Evolutionary conservation across 2,329 filamentous ascomycete species (phyloP), one percentile per base, ranked within the genome.

Genomic region (Beauveria sp.): DNA sequence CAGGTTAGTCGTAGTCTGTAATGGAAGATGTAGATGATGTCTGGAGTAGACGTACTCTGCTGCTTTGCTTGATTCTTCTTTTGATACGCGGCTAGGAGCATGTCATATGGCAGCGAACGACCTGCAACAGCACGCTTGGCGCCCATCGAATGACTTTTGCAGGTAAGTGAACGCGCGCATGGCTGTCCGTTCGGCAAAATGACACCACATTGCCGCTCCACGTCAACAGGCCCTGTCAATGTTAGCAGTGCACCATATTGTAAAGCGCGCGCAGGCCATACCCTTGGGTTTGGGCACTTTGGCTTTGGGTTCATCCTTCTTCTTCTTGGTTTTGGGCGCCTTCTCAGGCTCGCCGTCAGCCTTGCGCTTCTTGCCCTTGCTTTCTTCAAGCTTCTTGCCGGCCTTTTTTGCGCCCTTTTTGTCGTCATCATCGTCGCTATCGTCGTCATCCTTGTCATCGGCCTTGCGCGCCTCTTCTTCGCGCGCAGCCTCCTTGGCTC

Each of bases 1-100:
- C 68, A 45, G 67, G 67, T 56, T 40, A 54, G 53, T 9, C 49
- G 43, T 12, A 22, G 5, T 10, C 34, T 20, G 12, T 5, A 16
- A 30, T 24, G n/a, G 46, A 14, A 20, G 34, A 2, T 28, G 30
- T 22, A 10, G 26, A 6, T 26, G 16, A 43, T 40, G 52, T 28
- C 14, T 38, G 30, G n/a, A 24, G 20, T 3, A 12, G 26, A 82
- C 88, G 77, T 81, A 93, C 91, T 96, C 75, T 98, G 95, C 77
- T 96, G 91, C 71, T 96, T 96, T 24, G 95, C 95, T 74, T 98
- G 95, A 69, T 99, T 99, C 81, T 97, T 98, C 82, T 98, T 97
- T 74, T 95, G 90, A 70, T 95, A 95, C 8, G 89, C 88, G 16
- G 89, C 87, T 43, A 97, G 81, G 45, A 97, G 79, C 88, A 96